Evolutionary conservation across 2,329 filamentous ascomycete genomes (phyloP), one percentile per base, ranked within the genome.

Genomic region (Claviceps sp.): DNA sequence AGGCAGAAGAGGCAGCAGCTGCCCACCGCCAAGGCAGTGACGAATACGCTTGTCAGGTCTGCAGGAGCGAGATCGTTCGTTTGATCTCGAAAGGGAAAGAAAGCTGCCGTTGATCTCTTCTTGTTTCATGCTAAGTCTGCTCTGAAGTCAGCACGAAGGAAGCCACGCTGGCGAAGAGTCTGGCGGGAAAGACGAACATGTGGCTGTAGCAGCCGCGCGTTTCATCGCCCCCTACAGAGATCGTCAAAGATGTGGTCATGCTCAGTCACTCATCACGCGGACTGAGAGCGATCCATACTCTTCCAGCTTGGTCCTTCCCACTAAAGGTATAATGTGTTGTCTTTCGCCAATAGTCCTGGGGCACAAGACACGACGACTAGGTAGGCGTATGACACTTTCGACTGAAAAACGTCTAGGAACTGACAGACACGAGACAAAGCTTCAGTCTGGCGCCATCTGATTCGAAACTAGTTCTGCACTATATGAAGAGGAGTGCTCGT

Each of bases 211-310:
- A 44, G 22, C 20, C 47, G 51, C 7, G 26, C 46, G 50, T 52
- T 40, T 6, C 23, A n/a, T 47, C 22, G 34, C 34, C 50, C 50
- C 20, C 23, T 37, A 8, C 11, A 47, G 17, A 34, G 42, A 23
- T 40, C 44, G 17, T 37, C n/a, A 17, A 44, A 23, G 50, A 52
- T 50, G 4, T 16, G 52, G 53, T 54, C 53, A 54, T 48, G 48
- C 50, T 54, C 29, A 34, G 22, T 14, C 26, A 13, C 36, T 40
- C 16, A 45, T 54, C 53, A 52, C 50, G 37, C 40, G 50, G 50
- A 22, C n/a, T 48, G 34, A 29, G 17, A 14, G 14, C 29, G 14
- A 45, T 29, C 14, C 44, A n/a, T 26, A 29, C 44, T 45, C 29
- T 45, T 20, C 17, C 40, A 45, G 43, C 44, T 29, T 43, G 50